Evolutionary conservation across 768 basidiomycete genomes (phyloP).

Genomic region (Psilocybe cyanescens): DNA sequence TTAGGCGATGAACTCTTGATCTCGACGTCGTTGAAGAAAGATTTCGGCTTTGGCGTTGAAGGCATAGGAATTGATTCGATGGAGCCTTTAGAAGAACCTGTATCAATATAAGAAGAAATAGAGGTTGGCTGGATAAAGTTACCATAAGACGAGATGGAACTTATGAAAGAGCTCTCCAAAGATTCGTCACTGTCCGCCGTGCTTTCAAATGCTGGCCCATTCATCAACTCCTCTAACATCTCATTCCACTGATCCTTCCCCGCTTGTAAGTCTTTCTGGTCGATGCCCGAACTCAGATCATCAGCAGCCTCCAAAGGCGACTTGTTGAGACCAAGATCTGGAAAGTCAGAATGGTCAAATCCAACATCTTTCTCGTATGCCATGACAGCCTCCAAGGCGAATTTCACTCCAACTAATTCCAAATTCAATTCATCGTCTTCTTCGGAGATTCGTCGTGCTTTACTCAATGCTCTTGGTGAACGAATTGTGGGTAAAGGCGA

Average conservation of each 20-base stretch:
- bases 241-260: slow-evolving; percentile 46
- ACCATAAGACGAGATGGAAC: slow-evolving; percentile 21
- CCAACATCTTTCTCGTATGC: slow-evolving; percentile 48
- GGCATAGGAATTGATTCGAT: slow-evolving; percentile 49
- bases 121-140: slow-evolving; percentile 37
- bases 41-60: slow-evolving; percentile 51
- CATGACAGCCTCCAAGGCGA: slow-evolving; percentile 37
- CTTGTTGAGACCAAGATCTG: slow-evolving; percentile 18
- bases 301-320: slow-evolving; percentile 1
- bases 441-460: slow-evolving; percentile 19
- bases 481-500: neutral
- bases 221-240: slow-evolving; percentile 43
- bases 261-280: slow-evolving; percentile 35
- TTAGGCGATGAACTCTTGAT: slow-evolving; percentile 37
- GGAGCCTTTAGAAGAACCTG: slow-evolving; percentile 46
- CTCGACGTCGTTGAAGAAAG: slow-evolving; percentile 38
- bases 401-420: slow-evolving; percentile 43
- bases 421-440: slow-evolving; percentile 37
- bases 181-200: slow-evolving; percentile 26
- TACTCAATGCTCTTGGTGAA: slow-evolving; percentile 8
- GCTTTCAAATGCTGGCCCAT: slow-evolving; percentile 28
- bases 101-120: slow-evolving; percentile 36
- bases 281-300: slow-evolving; percentile 26
- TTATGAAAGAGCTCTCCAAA: slow-evolving; percentile 19
- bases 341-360: slow-evolving; percentile 33